phyloP scores from a whole-genome alignment of 805 yeast species.

The Yamadazyma sp. region DNA sequence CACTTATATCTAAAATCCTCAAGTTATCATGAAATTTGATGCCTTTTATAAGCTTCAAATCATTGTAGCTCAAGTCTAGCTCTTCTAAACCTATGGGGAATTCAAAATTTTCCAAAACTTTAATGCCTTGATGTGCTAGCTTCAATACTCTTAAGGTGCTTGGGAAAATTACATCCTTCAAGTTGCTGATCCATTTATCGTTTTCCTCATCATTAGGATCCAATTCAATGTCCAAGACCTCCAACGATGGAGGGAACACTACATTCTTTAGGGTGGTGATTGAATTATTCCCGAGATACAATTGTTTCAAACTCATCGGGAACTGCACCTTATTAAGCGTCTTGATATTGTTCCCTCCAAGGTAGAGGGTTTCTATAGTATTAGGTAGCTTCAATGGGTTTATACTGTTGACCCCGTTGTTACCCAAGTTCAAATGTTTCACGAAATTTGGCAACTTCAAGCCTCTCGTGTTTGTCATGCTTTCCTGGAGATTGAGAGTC shows the following conservation, averaged over 20 bases:
- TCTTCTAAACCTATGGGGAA: slow-evolving; percentile 34
- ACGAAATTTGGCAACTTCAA: slow-evolving; percentile 37
- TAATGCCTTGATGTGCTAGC: slow-evolving; percentile 41
- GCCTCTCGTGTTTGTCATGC: slow-evolving; percentile 47
- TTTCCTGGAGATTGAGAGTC: slow-evolving; percentile 39
- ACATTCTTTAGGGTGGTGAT: slow-evolving; percentile 47
- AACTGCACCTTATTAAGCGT: slow-evolving; percentile 44
- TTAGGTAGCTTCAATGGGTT: slow-evolving; percentile 45
- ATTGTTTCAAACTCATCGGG: slow-evolving; percentile 34
- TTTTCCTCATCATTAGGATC: slow-evolving; percentile 42
- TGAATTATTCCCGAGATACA: slow-evolving; percentile 42
- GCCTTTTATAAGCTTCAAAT: slow-evolving; percentile 35
- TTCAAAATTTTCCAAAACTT: slow-evolving; percentile 37
- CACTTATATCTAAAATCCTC: slow-evolving; percentile 38
- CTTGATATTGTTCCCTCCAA: slow-evolving; percentile 43
- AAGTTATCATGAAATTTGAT: slow-evolving; percentile 37
- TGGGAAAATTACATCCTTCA: slow-evolving; percentile 43
- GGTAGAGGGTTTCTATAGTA: slow-evolving; percentile 35
- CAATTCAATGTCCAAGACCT: slow-evolving; percentile 42
- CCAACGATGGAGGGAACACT: slow-evolving; percentile 36
- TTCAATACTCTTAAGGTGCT: slow-evolving; percentile 33
- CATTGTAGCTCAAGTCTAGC: slow-evolving; percentile 40
- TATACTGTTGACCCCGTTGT: slow-evolving; percentile 45
- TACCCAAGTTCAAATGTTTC: slow-evolving; percentile 31
- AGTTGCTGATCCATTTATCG: slow-evolving; percentile 41